Evolutionary conservation across 371 early-diverging fungal genomes (phyloP).

Genomic region (Entomophthora muscae): DNA sequence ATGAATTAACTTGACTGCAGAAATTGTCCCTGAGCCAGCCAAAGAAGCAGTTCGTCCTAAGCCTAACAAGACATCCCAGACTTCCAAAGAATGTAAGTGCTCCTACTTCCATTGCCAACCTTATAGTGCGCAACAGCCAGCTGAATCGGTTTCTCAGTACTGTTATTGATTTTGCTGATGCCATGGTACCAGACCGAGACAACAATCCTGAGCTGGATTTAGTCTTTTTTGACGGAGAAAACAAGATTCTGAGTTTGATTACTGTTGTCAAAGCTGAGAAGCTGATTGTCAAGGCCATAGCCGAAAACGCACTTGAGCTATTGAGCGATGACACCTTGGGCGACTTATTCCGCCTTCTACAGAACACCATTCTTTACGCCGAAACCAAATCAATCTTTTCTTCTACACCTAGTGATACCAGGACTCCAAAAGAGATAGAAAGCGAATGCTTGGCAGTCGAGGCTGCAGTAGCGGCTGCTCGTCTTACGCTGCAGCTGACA

Average conservation of each 20-base stretch:
- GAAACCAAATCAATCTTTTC: background rate
- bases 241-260: background rate
- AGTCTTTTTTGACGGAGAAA: background rate
- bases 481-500: background rate
- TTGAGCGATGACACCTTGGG: background rate
- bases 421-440: constrained; percentile 3
- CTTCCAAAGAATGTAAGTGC: background rate
- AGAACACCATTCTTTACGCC: background rate
- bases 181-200: background rate
- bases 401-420: background rate
- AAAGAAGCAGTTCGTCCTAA: background rate
- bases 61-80: background rate
- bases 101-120: too few species aligned
- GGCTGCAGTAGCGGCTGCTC: background rate
- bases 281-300: background rate
- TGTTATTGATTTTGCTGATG: background rate
- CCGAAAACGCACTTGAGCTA: background rate
- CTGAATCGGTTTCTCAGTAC: background rate
- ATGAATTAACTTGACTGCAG: background rate
- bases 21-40: background rate
- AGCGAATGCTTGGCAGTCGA: background rate
- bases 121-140: background rate
- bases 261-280: background rate
- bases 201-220: background rate
- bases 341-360: background rate